Conservation (phyloP, 1,284 basidiomycete genomes). For the Apiotrichum gracile region DNA sequence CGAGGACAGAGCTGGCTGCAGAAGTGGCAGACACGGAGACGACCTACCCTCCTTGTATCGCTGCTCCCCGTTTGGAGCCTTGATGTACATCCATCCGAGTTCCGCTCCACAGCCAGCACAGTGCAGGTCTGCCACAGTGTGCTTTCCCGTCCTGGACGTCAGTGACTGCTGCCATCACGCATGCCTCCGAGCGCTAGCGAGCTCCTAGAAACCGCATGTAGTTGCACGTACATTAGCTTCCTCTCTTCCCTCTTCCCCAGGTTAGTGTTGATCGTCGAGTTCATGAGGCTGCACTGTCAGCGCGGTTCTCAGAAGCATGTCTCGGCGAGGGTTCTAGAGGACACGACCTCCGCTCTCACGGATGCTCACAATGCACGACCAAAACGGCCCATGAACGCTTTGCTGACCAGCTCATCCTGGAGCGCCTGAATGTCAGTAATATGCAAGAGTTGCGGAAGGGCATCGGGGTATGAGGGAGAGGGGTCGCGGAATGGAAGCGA, state of each 20-base stretch:
- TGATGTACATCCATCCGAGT: conserved; percentile 47
- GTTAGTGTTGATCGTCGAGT: conserved; percentile 46
- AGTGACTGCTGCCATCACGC: not conserved
- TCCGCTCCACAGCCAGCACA: conserved; percentile 37
- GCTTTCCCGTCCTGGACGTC: conserved; percentile 38
- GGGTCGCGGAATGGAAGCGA: too few relatives aligned
- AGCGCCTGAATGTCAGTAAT: conserved; percentile 29
- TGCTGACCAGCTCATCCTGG: conserved; percentile 45
- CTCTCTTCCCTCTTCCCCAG: conserved; percentile 42
- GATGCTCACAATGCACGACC: conserved; percentile 43
- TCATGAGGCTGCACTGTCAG: conserved; percentile 33
- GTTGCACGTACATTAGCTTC: conserved; percentile 34
- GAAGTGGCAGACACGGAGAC: not conserved
- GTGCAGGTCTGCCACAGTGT: conserved; percentile 44
- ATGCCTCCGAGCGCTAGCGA: too few relatives aligned
- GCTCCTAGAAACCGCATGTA: not conserved
- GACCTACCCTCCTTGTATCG: conserved; percentile 46
- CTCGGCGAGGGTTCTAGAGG: not conserved
- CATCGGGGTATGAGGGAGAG: too few relatives aligned
- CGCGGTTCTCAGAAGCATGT: too few relatives aligned
- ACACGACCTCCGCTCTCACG: not conserved
- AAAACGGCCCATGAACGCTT: conserved; percentile 44
- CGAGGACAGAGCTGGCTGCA: not conserved
- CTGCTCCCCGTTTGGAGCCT: conserved; percentile 42
- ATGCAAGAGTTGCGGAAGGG: too few relatives aligned